These are phyloP conservation scores for Populus ilicifolia DNA, from an alignment of 345 rosid genomes.

Conservation along the genomic window DNA sequence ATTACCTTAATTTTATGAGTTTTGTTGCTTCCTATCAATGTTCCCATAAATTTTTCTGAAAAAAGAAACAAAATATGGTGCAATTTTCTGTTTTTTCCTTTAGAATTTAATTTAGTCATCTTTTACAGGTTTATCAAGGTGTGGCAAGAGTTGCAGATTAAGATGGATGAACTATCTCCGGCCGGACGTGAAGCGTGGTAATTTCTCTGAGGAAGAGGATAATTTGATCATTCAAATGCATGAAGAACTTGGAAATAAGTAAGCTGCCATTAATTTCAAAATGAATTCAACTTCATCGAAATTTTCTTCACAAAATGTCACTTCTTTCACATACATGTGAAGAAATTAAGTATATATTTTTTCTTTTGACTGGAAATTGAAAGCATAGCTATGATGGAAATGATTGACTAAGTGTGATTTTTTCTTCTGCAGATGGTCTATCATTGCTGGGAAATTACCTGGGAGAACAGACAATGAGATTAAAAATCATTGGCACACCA, in stretches of 20 bases:
- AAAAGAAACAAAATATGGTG: neutral
- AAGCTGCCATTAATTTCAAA: neutral
- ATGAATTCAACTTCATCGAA: neutral
- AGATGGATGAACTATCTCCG: conserved; percentile 43
- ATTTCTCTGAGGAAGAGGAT: conserved; percentile 34
- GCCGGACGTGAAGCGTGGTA: conserved; percentile 39
- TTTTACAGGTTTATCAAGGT: conserved; percentile 32
- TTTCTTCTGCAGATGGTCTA: conserved; percentile 31
- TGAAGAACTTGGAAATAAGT: conserved; percentile 27
- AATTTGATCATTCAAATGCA: conserved; percentile 28
- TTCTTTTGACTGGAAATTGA: neutral
- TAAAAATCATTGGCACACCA: conserved; percentile 39
- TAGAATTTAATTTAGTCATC: neutral
- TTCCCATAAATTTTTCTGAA: too few relatives aligned
- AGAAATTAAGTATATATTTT: neutral
- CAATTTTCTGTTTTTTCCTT: neutral
- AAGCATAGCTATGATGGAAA: neutral
- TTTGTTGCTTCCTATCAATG: neutral
- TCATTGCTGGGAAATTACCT: conserved; percentile 27
- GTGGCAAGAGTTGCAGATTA: conserved; percentile 46
- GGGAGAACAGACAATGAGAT: conserved; percentile 43
- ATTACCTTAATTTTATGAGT: neutral
- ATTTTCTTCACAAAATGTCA: neutral
- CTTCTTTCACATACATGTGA: neutral
- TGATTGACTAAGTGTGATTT: neutral